Evolutionary conservation across 1,284 basidiomycete species (phyloP), one percentile per base, ranked within the genome.

Genomic region (Puccinia hordei): DNA sequence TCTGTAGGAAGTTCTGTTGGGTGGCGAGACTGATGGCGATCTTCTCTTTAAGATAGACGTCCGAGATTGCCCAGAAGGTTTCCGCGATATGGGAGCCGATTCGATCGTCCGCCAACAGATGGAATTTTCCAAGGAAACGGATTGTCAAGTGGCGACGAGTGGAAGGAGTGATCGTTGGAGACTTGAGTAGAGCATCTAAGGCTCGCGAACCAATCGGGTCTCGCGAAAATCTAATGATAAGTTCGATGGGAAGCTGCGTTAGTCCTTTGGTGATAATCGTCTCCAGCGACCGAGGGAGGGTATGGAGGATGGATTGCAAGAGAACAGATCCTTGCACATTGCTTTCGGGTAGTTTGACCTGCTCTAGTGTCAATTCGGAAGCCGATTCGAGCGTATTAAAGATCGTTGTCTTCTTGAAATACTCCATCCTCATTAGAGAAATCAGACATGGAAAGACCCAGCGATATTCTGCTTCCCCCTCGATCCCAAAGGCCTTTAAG

Each of bases 81-180:
- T 95, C 95, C 2, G 90, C 93, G 0, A 98, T 90, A 73, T 93
- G 89, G 83, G 92, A 93, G 68, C 95, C 95, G 82, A 96, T 90
- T 33, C 92, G 90, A 85, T 96, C 93, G 84, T 94, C 91, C 1
- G 92, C 92, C 30, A 98, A 89, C 41, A 86, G 84, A 83, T 92
- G 90, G 85, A 91, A 96, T 80, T 90, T 88, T 2, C 91, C 92
- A 61, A 94, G 89, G 82, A 95, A 90, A 0, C 89, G 88, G 84
- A 91, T 86, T 73, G 94, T 89, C 65, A 96, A 89, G 82, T 88
- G 88, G 35, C 92, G 90, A 82, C 92, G 91, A 55, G 88, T 87
- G 84, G 92, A 92, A 46, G 88, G 85, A 1, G 90, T 86, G 0
- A 94, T 90, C 0, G 90, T 89, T 0, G 90, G 86, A 0, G 92